These are phyloP conservation scores for Aspergillus haitiensis DNA, from an alignment of 495 filamentous ascomycete genomes.

Conservation along the genomic window DNA sequence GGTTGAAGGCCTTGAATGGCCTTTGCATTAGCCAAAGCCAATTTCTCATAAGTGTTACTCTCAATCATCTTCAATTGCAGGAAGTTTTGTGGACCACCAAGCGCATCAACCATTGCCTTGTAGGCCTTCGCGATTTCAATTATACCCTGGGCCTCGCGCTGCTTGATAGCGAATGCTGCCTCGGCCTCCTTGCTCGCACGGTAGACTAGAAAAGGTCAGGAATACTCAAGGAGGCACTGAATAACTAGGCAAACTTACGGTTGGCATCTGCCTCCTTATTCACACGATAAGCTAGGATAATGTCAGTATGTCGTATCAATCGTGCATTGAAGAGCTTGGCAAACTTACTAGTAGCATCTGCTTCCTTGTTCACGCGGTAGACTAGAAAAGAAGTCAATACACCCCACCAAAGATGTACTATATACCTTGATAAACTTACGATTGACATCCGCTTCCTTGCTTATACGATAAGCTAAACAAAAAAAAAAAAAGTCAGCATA, in stretches of 20 bases:
- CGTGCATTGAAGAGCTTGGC: too few relatives aligned
- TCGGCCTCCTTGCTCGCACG: conserved; percentile 59
- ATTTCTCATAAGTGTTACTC: conserved; percentile 39
- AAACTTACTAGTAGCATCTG: too few relatives aligned
- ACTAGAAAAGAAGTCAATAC: not conserved
- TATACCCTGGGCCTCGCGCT: conserved; percentile 73
- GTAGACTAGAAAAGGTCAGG: conserved; percentile 18
- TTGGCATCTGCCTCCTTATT: conserved; percentile 61
- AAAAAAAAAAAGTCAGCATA: not conserved
- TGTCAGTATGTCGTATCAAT: conserved; percentile 1
- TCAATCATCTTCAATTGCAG: conserved; percentile 68
- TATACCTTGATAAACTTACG: too few relatives aligned
- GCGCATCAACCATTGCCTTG: conserved; percentile 61
- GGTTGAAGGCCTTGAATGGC: conserved; percentile 76
- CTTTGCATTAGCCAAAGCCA: conserved; percentile 49
- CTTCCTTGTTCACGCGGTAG: too few relatives aligned
- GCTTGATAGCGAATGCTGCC: conserved; percentile 57
- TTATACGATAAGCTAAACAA: not conserved
- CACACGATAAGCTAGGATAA: conserved; percentile 34
- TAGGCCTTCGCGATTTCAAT: conserved; percentile 76
- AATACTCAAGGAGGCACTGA: too few relatives aligned
- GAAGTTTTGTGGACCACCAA: conserved; percentile 72
- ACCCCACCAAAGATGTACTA: too few relatives aligned
- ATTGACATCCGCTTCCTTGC: too few relatives aligned
- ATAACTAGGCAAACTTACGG: too few relatives aligned